These are phyloP conservation scores for Bidens hawaiensis DNA, from an alignment of 140 eudicot genomes.

Conservation along the genomic window DNA sequence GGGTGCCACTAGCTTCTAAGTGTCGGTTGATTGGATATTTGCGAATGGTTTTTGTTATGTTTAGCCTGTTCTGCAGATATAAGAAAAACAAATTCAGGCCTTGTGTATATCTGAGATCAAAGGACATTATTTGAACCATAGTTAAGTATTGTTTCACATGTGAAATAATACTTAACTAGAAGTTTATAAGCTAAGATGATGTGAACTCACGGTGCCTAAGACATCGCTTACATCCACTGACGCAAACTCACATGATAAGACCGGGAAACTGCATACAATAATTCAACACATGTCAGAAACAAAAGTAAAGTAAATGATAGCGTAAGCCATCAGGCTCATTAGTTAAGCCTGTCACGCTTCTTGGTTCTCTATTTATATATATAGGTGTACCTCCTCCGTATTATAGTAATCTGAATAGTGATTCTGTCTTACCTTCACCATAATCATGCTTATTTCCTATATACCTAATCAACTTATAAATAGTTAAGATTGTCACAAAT, in stretches of 20 bases:
- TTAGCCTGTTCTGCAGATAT: slow-evolving; percentile 82
- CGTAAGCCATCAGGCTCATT: too few species aligned
- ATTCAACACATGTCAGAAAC: slow-evolving; percentile 7
- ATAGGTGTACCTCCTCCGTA: too few species aligned
- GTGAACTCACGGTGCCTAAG: slow-evolving; percentile 84
- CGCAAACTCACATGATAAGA: slow-evolving; percentile 94
- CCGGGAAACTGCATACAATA: slow-evolving; percentile 64
- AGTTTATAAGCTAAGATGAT: slow-evolving; percentile 5
- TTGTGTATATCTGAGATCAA: neutral
- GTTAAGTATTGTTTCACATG: neutral
- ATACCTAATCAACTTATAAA: too few species aligned
- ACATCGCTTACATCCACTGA: slow-evolving; percentile 93
- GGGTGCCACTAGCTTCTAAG: slow-evolving; percentile 48
- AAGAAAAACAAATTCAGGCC: slow-evolving; percentile 15
- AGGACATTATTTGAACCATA: neutral
- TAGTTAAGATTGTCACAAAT: neutral
- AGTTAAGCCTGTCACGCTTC: too few species aligned
- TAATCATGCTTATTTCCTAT: too few species aligned
- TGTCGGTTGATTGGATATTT: slow-evolving; percentile 63
- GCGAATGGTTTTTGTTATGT: slow-evolving; percentile 78
- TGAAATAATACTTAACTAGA: neutral
- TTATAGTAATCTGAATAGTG: too few species aligned
- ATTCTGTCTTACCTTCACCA: too few species aligned
- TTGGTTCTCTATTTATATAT: too few species aligned
- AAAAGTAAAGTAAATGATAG: slow-evolving; percentile 16